A percentile compares a stretch with the other conserved stretches of the same genome.
Conservation (phyloP, 2,329 filamentous ascomycete genomes). For the Leptographium flavum region DNA sequence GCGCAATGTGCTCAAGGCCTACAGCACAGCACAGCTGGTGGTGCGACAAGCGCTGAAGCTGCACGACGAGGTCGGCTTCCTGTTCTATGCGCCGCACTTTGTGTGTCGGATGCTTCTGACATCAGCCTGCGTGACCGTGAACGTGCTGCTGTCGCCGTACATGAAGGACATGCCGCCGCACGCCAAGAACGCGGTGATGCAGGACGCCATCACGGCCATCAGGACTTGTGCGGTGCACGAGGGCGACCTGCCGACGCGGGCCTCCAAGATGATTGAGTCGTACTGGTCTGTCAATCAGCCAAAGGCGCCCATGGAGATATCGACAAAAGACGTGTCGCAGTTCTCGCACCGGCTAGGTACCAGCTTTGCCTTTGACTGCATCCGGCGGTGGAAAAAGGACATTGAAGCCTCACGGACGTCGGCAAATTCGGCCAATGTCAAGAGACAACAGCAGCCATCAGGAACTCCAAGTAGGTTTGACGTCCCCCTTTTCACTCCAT, state of each 20-base stretch:
- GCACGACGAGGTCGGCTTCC: slow-evolving; percentile 23
- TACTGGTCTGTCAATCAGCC: slow-evolving; percentile 28
- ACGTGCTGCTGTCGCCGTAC: slow-evolving; percentile 30
- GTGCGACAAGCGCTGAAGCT: slow-evolving; percentile 28
- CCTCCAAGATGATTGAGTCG: slow-evolving; percentile 31
- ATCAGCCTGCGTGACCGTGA: slow-evolving; percentile 30
- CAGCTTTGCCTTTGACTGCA: slow-evolving; percentile 34
- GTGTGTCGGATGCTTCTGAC: slow-evolving; percentile 31
- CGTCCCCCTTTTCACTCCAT: not conserved
- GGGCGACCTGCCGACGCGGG: slow-evolving; percentile 31
- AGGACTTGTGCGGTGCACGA: slow-evolving; percentile 31
- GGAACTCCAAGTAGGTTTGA: slow-evolving; percentile 9
- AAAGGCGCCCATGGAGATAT: slow-evolving; percentile 23
- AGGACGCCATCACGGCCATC: slow-evolving; percentile 21
- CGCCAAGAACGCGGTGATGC: slow-evolving; percentile 17
- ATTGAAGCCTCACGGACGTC: slow-evolving; percentile 23
- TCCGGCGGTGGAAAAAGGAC: slow-evolving; percentile 29
- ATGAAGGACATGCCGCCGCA: slow-evolving; percentile 17
- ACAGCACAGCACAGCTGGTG: slow-evolving; percentile 31
- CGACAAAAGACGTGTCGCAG: slow-evolving; percentile 21
- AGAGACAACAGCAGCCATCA: slow-evolving; percentile 1
- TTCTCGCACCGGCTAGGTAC: slow-evolving; percentile 33
- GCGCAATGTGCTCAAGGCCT: slow-evolving; percentile 30
- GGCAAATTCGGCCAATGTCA: slow-evolving; percentile 13
- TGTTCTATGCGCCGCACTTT: slow-evolving; percentile 34